A percentile compares a stretch with the other conserved stretches of the same genome.
These are phyloP conservation scores for Diplodia seriata DNA, from an alignment of 2,329 filamentous ascomycete genomes.

Conservation along the genomic window DNA sequence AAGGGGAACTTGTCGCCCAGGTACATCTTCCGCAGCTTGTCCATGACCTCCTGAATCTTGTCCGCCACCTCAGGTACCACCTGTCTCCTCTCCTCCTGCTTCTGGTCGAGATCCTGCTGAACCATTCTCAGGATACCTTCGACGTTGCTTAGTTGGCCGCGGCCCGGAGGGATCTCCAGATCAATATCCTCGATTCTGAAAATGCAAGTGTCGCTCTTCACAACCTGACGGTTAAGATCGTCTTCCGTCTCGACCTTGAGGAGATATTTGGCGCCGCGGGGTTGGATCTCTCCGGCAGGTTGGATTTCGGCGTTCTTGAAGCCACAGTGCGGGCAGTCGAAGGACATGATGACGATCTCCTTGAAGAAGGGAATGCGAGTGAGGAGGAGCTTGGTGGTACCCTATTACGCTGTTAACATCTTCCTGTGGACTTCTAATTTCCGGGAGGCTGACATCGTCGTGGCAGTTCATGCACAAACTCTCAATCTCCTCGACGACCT, in stretches of 20 bases:
- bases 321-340: slow-evolving; percentile 86
- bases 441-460: slow-evolving; percentile 50
- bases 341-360: slow-evolving; percentile 97
- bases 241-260: slow-evolving; percentile 74
- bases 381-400: slow-evolving; percentile 82
- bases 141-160: slow-evolving; percentile 90
- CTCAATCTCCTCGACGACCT: slow-evolving; percentile 61
- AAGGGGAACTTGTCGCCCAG: slow-evolving; percentile 83
- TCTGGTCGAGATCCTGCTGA: slow-evolving; percentile 78
- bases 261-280: slow-evolving; percentile 83
- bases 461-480: slow-evolving; percentile 64
- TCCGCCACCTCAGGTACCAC: slow-evolving; percentile 77
- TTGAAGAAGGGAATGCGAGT: slow-evolving; percentile 96
- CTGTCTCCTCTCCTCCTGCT: slow-evolving; percentile 82
- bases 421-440: background rate
- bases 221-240: slow-evolving; percentile 85
- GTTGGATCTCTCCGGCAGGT: slow-evolving; percentile 88
- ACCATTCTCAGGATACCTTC: slow-evolving; percentile 85
- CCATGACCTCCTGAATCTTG: slow-evolving; percentile 79
- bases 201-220: slow-evolving; percentile 87
- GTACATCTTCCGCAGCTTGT: slow-evolving; percentile 77
- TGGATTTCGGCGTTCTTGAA: slow-evolving; percentile 94
- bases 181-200: slow-evolving; percentile 92
- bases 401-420: slow-evolving; percentile 58
- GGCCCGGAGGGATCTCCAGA: slow-evolving; percentile 88